Percentiles rank a stretch among this genome's conserved stretches.
Conservation (phyloP, 495 filamentous ascomycete genomes). For the Trichoderma gamsii region DNA sequence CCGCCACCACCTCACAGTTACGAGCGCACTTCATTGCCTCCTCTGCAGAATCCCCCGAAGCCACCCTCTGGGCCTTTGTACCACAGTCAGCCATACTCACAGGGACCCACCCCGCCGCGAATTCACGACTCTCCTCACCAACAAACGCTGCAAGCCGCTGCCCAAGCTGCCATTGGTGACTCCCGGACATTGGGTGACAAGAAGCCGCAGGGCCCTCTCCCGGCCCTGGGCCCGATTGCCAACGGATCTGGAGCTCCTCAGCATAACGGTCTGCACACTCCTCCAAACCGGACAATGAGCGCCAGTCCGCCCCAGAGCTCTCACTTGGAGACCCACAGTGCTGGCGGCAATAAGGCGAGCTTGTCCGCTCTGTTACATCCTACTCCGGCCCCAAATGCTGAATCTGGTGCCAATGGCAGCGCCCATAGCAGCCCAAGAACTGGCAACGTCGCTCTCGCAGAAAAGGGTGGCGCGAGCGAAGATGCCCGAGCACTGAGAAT, state of each 20-base stretch:
- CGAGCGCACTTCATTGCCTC: conserved; percentile 12
- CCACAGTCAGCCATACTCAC: conserved; percentile 21
- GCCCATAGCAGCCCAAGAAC: conserved; percentile 31
- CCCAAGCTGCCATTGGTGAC: conserved; percentile 34
- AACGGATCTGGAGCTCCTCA: background rate
- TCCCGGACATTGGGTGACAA: conserved; percentile 24
- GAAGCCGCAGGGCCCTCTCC: conserved; percentile 29
- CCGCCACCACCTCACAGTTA: background rate
- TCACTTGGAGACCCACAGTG: conserved; percentile 22
- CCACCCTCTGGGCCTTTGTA: conserved; percentile 17
- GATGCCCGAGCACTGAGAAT: conserved; percentile 15
- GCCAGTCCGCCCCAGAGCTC: conserved; percentile 30
- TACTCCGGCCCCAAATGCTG: conserved; percentile 27
- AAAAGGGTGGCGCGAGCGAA: conserved; percentile 7
- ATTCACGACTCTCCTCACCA: conserved; percentile 31
- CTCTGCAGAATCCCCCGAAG: conserved; percentile 18
- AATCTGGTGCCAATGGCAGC: conserved; percentile 31
- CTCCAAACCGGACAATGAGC: conserved; percentile 28
- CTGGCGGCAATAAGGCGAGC: conserved; percentile 31
- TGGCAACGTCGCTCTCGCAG: background rate
- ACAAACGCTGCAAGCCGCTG: conserved; percentile 31
- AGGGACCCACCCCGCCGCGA: conserved; percentile 18
- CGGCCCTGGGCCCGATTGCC: conserved; percentile 21
- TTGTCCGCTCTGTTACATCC: conserved; percentile 33
- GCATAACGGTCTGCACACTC: conserved; percentile 18